These are phyloP conservation scores for Claviceps citrina DNA, from an alignment of 2,329 filamentous ascomycete genomes.

Conservation along the genomic window DNA sequence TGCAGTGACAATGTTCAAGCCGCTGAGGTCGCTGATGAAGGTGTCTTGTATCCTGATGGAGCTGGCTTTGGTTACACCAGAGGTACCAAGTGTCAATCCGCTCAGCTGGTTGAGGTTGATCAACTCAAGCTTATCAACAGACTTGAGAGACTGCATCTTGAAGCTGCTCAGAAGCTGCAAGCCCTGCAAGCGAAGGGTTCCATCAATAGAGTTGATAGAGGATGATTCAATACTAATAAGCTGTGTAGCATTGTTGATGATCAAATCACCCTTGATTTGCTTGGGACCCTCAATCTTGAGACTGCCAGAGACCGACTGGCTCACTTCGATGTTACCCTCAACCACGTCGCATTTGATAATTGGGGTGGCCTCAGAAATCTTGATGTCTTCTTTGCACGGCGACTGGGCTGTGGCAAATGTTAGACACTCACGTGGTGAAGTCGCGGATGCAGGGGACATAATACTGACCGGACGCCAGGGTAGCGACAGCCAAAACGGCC, in stretches of 20 bases:
- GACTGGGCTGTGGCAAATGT: slow-evolving; percentile 14
- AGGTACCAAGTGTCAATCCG: slow-evolving; percentile 31
- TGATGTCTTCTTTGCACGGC: slow-evolving; percentile 37
- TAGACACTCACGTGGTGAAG: not conserved
- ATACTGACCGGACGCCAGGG: slow-evolving; percentile 28
- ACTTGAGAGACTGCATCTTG: slow-evolving; percentile 47
- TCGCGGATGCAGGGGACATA: no score
- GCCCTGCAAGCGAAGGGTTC: slow-evolving; percentile 53
- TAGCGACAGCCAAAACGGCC: slow-evolving; percentile 28
- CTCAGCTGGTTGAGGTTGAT: slow-evolving; percentile 50
- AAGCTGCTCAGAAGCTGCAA: slow-evolving; percentile 55
- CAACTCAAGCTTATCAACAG: slow-evolving; percentile 55
- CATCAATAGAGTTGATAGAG: slow-evolving; percentile 49
- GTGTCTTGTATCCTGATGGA: slow-evolving; percentile 74
- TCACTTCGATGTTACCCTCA: slow-evolving; percentile 52
- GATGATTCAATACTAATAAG: slow-evolving; percentile 48
- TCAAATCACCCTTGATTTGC: slow-evolving; percentile 41
- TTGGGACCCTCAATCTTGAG: slow-evolving; percentile 48
- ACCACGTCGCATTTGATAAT: slow-evolving; percentile 53
- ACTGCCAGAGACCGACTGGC: slow-evolving; percentile 34
- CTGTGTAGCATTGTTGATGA: slow-evolving; percentile 41
- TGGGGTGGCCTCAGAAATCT: slow-evolving; percentile 46
- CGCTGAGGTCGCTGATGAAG: slow-evolving; percentile 58
- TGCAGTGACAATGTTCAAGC: slow-evolving; percentile 65
- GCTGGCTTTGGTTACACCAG: slow-evolving; percentile 48